phyloP scores from a whole-genome alignment of 257 asterid species.

The Solanum bulbocastanum region DNA sequence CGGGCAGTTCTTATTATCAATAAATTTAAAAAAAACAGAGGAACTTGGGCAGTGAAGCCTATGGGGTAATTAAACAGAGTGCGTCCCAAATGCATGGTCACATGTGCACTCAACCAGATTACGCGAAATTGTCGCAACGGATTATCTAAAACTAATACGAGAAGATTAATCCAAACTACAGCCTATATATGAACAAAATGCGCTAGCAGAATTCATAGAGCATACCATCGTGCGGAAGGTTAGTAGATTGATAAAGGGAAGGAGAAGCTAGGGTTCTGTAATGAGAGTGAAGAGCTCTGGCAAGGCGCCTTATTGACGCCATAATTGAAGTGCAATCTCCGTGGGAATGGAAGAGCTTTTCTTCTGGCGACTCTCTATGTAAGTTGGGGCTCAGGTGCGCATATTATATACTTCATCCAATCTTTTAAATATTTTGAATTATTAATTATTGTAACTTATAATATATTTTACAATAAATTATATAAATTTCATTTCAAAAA shows the following conservation, averaged over 20 bases:
- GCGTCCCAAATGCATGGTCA: neutral
- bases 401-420: no score
- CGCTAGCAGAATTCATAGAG: neutral
- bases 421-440: no score
- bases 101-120: neutral
- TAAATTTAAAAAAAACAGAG: neutral
- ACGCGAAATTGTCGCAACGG: neutral
- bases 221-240: conserved; percentile 30
- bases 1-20: neutral
- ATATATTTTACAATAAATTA: no score
- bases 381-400: neutral
- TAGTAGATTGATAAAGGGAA: conserved; percentile 15
- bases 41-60: neutral
- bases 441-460: no score
- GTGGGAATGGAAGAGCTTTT: neutral
- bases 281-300: conserved; percentile 27
- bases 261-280: conserved; percentile 42
- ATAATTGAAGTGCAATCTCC: conserved; percentile 5
- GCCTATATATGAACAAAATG: neutral
- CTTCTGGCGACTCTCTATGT: neutral
- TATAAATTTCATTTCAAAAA: no score
- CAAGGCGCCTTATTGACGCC: conserved; percentile 50
- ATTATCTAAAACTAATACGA: neutral
- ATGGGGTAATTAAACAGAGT: neutral
- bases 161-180: neutral